These are phyloP conservation scores for Polygonum maritimum DNA, from an alignment of 148 eudicot genomes.

Conservation along the genomic window DNA sequence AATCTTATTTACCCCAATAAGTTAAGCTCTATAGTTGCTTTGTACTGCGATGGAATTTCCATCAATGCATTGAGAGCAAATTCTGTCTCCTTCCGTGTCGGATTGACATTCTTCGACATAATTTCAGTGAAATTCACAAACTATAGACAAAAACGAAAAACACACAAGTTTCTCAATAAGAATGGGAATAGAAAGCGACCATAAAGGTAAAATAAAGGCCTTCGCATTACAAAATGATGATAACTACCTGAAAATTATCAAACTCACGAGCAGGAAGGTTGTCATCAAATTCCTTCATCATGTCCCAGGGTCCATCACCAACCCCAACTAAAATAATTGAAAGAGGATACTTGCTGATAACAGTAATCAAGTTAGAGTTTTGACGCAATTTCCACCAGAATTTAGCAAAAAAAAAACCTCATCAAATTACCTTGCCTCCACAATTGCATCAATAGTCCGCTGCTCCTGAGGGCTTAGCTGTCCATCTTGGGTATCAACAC, in stretches of 20 bases:
- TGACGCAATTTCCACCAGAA: background rate
- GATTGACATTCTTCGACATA: conserved; percentile 61
- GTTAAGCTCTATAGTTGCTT: conserved; percentile 68
- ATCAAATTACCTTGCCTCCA: conserved; percentile 61
- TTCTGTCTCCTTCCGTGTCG: conserved; percentile 71
- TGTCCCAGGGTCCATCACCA: conserved; percentile 99
- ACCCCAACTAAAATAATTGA: conserved; percentile 96
- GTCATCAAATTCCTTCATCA: conserved; percentile 95
- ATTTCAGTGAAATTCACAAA: conserved; percentile 89
- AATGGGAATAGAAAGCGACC: background rate
- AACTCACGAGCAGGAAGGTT: conserved; percentile 87
- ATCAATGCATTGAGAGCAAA: conserved; percentile 83
- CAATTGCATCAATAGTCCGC: conserved; percentile 79
- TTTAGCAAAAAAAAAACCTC: background rate
- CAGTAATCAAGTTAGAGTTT: conserved; percentile 12
- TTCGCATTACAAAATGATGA: background rate
- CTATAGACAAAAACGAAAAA: conserved; percentile 21
- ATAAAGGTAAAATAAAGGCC: background rate
- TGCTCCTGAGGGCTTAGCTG: conserved; percentile 85
- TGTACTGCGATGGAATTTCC: conserved; percentile 93
- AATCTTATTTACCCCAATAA: conserved; percentile 49
- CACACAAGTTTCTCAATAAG: background rate
- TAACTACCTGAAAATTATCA: conserved; percentile 83
- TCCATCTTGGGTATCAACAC: conserved; percentile 74
- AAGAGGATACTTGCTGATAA: conserved; percentile 74